These are phyloP conservation scores for Alternaria sp. DNA, from an alignment of 2,329 filamentous ascomycete genomes.

Conservation along the genomic window DNA sequence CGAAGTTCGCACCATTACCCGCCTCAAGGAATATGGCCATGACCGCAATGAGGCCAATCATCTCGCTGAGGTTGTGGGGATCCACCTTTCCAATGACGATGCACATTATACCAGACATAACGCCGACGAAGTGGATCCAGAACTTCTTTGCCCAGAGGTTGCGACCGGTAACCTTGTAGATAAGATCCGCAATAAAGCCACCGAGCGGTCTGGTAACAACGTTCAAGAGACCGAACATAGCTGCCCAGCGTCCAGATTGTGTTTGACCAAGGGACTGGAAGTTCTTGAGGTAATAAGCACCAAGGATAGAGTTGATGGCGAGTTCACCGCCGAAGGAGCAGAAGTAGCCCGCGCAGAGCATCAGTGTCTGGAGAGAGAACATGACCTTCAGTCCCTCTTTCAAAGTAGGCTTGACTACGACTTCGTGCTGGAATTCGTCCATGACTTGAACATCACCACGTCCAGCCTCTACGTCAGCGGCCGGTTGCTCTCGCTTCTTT, in stretches of 20 bases:
- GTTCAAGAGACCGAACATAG: conserved; percentile 79
- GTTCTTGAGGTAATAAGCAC: conserved; percentile 64
- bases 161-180: conserved; percentile 58
- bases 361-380: conserved; percentile 64
- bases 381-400: conserved; percentile 67
- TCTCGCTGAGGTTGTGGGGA: conserved; percentile 65
- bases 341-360: conserved; percentile 62
- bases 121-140: conserved; percentile 62
- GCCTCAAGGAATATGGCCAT: conserved; percentile 85
- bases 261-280: conserved; percentile 63
- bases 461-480: conserved; percentile 53
- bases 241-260: conserved; percentile 65
- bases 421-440: conserved; percentile 64
- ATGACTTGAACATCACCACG: conserved; percentile 60
- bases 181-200: conserved; percentile 64
- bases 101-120: conserved; percentile 65
- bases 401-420: conserved; percentile 65
- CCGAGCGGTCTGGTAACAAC: conserved; percentile 70
- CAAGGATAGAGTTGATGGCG: conserved; percentile 66
- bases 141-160: conserved; percentile 69
- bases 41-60: conserved; percentile 78
- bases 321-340: conserved; percentile 67
- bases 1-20: conserved; percentile 85
- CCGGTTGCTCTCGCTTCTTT: conserved; percentile 34
- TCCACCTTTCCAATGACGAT: conserved; percentile 70